Evolutionary conservation across 2,329 filamentous ascomycete species (phyloP), one percentile per base, ranked within the genome.

Genomic region (Colletotrichum sp.): DNA sequence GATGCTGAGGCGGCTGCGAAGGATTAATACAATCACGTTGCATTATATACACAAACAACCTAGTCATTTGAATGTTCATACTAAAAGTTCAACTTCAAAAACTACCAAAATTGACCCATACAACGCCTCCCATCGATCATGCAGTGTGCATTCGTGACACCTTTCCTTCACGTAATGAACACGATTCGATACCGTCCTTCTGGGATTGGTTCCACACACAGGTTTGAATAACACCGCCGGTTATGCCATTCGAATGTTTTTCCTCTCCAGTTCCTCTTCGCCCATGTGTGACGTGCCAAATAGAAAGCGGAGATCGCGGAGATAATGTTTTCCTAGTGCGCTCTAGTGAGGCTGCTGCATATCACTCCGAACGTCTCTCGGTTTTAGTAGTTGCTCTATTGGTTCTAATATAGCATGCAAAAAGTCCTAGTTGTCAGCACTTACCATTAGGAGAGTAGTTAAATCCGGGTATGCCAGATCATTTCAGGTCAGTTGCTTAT

Each of bases 1-100:
- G 65, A 68, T 26, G 28, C 49, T 3, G 65, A 68, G n/a, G 65
- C 30, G n/a, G 30, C 59, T 32, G 18, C 59, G 13, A 59, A 59
- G 24, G 21, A 59, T 12, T 28, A 28, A 18, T 16, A 18, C 8
- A 13, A 13, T 28, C 21, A 26, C 2, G 5, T 26, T 9, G 24
- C 55, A 28, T 26, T 9, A 10, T 26, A 3, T 18, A 28, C 8
- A 12, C 55, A 28, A 26, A 28, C 1, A 16, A 28, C 8, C 8
- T 21, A 52, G 10, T 21, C 2, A 21, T 21, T 12, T 13, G 10
- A 52, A 52, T 52, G 6, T 6, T 52, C n/a, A 21, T 21, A 52
- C 12, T 21, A 21, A 52, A 21, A 4, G 44, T 52, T 52, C n/a
- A 49, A 49, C n/a, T 4, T 7, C 5, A 18, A 52, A 52, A 8